These are phyloP conservation scores for Aspergillus jensenii DNA, from an alignment of 2,329 filamentous ascomycete species.

Conservation along the genomic window DNA sequence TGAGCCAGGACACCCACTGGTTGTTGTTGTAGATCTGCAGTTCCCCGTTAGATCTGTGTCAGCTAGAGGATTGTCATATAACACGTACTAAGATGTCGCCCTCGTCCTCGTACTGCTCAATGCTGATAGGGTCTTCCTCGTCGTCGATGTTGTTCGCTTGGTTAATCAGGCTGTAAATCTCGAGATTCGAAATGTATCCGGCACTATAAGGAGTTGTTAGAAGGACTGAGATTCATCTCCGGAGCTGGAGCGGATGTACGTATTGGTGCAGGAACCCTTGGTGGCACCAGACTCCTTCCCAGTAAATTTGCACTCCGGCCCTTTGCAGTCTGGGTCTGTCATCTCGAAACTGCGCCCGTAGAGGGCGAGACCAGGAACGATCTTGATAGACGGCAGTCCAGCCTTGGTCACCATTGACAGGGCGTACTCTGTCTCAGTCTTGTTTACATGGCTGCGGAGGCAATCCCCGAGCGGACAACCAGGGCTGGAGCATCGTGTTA, in stretches of 20 bases:
- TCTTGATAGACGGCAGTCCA: background rate
- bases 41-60: background rate
- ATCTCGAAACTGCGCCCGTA: conserved; percentile 8
- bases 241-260: background rate
- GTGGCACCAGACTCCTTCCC: background rate
- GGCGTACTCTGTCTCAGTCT: conserved; percentile 35
- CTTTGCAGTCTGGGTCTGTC: background rate
- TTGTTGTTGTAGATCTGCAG: conserved; percentile 1
- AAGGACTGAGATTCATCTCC: background rate
- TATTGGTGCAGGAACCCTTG: conserved; percentile 1
- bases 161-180: background rate
- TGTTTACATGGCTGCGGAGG: conserved; percentile 32
- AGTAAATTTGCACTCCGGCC: background rate
- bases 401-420: conserved; percentile 27
- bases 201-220: background rate
- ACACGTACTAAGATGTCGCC: background rate
- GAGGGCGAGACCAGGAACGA: background rate
- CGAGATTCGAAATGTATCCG: background rate
- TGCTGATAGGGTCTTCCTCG: background rate
- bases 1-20: conserved; percentile 34
- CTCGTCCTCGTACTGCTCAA: conserved; percentile 1
- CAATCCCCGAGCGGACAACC: conserved; percentile 31
- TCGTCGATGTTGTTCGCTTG: background rate
- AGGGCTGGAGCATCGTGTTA: background rate
- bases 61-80: background rate